Evolutionary conservation across 192 early-diverging fungal genomes (phyloP).

Genomic region (Gonapodya sp.): DNA sequence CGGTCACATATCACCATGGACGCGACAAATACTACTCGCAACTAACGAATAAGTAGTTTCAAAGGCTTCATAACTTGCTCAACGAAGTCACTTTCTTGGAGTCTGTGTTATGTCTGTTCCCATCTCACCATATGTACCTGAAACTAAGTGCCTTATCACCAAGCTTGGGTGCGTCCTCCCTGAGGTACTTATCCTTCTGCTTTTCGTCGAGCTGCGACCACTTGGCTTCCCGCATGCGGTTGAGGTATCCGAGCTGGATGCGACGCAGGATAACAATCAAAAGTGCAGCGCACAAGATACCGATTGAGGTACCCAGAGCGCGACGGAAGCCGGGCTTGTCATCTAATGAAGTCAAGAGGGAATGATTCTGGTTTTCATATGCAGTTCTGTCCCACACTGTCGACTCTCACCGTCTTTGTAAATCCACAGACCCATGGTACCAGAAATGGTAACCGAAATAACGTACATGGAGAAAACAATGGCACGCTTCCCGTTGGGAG

Average conservation of each 20-base stretch:
- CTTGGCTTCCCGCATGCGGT: slow-evolving; percentile 32
- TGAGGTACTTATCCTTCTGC: slow-evolving; percentile 35
- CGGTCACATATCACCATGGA: too few relatives aligned
- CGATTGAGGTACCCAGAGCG: slow-evolving; percentile 39
- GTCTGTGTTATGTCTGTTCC: too few relatives aligned
- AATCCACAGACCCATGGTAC: slow-evolving; percentile 23
- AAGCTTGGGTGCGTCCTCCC: neutral
- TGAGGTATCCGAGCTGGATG: slow-evolving; percentile 29
- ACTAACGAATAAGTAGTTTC: too few relatives aligned
- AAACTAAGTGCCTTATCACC: neutral
- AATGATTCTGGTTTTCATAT: too few relatives aligned
- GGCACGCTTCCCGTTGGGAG: slow-evolving; percentile 28
- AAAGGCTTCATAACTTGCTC: too few relatives aligned
- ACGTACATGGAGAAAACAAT: slow-evolving; percentile 33
- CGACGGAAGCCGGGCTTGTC: slow-evolving; percentile 39
- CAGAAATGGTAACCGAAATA: slow-evolving; percentile 29
- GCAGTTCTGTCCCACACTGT: too few relatives aligned
- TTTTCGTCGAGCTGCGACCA: slow-evolving; percentile 36
- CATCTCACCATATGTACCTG: slow-evolving; percentile 5
- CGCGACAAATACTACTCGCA: too few relatives aligned
- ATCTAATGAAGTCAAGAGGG: neutral
- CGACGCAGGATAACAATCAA: slow-evolving; percentile 31
- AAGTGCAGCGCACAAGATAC: slow-evolving; percentile 22
- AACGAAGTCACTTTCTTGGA: too few relatives aligned
- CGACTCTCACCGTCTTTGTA: slow-evolving; percentile 14